Base-by-base conservation (phyloP, 139 green algal species). In the Bryopsis sp. region DNA sequence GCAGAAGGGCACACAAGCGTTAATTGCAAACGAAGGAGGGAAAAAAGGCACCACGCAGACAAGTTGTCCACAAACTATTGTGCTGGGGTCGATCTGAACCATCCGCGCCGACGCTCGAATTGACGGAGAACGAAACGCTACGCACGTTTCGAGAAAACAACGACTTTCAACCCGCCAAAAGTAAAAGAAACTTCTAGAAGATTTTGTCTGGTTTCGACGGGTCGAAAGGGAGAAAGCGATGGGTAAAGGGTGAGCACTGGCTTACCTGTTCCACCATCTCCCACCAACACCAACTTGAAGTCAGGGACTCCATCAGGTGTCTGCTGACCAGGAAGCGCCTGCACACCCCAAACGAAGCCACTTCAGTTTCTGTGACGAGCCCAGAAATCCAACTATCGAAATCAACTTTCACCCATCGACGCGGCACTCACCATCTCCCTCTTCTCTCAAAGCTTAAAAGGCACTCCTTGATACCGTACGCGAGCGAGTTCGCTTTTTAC, bases 281-380 rank as follows among this genome's bases (percentile, higher is more conserved):
- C 94, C 31, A 98, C 93, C 24, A 99, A 77, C 63, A 98, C 90
- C 19, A 99, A 89, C 81, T 99, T 99, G 79, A 99, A 99, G 39
- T 4, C 48, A 29, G 62, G 62, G 19, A 36, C 6, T 3, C 43
- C 62, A 36, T 37, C 37, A 36, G 62, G 31, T 69, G 35, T 54
- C 15, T 54, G 43, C 43, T 54, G 43, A 19, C 19, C 43, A 11
- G 43, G 43, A 11, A 19, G 19, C 15, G 43, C 43, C 43, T 54
- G 43, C 43, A 19, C 43, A 19, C 43, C n/a, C n/a, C n/a, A n/a
- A n/a, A n/a, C n/a, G n/a, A n/a, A n/a, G n/a, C n/a, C n/a, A n/a
- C n/a, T n/a, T n/a, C n/a, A n/a, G n/a, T n/a, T n/a, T n/a, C n/a
- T n/a, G n/a, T n/a, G n/a, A n/a, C n/a, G n/a, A n/a, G n/a, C n/a